Conservation (phyloP, 2,329 filamentous ascomycete species). For the Cyclaneusma minus region DNA sequence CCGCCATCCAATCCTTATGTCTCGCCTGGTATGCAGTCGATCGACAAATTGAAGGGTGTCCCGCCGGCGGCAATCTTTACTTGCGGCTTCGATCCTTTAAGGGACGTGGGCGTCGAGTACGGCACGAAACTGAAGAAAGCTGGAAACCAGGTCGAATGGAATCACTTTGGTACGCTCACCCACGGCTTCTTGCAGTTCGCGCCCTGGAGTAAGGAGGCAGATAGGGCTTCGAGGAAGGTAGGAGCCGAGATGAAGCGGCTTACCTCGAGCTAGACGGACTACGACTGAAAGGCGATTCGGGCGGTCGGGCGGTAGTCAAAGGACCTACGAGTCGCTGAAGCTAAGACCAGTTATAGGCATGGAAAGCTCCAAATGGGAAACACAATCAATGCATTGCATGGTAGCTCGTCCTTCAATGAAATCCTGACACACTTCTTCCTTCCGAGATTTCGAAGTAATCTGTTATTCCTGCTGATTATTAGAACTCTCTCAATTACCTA, state of each 20-base stretch:
- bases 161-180: constrained; percentile 14
- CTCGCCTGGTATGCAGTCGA: constrained; percentile 17
- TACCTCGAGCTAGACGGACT: no score
- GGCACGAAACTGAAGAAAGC: constrained; percentile 16
- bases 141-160: constrained; percentile 13
- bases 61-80: constrained; percentile 18
- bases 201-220: constrained; percentile 16
- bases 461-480: no score
- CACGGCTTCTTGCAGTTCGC: constrained; percentile 19
- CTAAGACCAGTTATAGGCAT: no score
- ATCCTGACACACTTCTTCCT: no score
- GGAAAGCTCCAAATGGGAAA: no score
- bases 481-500: no score
- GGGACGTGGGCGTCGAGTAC: constrained; percentile 19
- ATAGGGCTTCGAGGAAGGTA: constrained; percentile 6
- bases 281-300: no score
- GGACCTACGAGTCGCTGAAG: no score
- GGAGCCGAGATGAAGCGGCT: constrained; percentile 2
- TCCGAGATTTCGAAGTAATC: no score
- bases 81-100: constrained; percentile 17
- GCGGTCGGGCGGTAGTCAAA: no score
- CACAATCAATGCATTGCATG: no score
- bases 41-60: constrained; percentile 10
- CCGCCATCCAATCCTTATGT: constrained; percentile 16
- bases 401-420: no score